Base-by-base conservation (phyloP, 345 rosid genomes). In the Microcos paniculata region DNA sequence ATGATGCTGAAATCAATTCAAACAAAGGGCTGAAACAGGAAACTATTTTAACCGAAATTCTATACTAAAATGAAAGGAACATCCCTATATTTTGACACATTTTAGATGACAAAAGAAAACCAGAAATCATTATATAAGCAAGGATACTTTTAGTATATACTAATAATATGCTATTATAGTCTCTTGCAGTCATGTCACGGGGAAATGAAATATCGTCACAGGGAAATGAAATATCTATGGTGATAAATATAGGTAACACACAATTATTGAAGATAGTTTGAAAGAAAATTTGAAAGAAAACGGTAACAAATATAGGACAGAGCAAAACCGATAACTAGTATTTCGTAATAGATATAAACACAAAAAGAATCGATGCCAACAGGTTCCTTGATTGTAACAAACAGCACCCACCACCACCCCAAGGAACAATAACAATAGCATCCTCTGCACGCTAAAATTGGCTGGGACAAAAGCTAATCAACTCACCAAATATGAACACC, bases 371-470 rank as follows among this genome's bases (percentile, higher is more conserved):
- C 11, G 87, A 79, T 31, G 89, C 79, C 78, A 82, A 74, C 74
- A 84, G 63, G 81, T 85, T 86, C 79, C 86, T 81, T 0, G 88
- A 80, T 43, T 84, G 82, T 49, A 86, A 66, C 83, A 87, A 71
- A 88, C 80, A 70, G 83, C 75, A 74, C 84, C 87, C 87, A 85
- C 81, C 72, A 85, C 89, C 33, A 84, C 69, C 45, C 89, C 87
- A 14, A 84, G 82, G 72, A 90, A 85, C 23, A 87, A 12, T 55
- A 87, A 84, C 9, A 87, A 88, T 30, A 85, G 86, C 81, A 87
- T 88, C 80, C 84, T 87, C 84, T 84, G 86, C 83, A 85, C 74
- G 69, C 84, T 85, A 77, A 84, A 86, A 80, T 85, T 89, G 40
- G 88, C 86, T 59, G 85, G 70, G 45, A 89, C 83, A 82, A 82